Conservation (phyloP, 345 rosid genomes). For the Linum trigynum region DNA sequence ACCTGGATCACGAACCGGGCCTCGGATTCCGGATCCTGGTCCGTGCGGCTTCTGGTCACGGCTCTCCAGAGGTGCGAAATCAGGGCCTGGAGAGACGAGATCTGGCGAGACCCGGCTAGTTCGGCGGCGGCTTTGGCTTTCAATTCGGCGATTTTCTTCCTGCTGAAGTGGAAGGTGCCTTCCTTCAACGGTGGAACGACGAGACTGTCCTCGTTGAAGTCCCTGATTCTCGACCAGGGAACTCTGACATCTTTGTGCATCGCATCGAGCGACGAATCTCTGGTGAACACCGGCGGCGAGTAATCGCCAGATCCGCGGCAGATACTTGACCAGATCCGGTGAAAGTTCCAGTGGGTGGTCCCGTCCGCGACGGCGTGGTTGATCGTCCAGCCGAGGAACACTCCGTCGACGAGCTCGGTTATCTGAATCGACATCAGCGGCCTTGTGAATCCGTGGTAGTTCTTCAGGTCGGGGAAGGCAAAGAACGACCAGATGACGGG, state of each 20-base stretch:
- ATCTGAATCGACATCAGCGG: too few relatives aligned
- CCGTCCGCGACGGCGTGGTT: conserved; percentile 29
- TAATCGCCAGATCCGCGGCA: too few relatives aligned
- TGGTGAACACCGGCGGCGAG: neutral
- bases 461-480: conserved; percentile 25
- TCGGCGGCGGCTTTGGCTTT: conserved; percentile 36
- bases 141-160: conserved; percentile 17
- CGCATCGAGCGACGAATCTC: conserved; percentile 6
- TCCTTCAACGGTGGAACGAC: conserved; percentile 8
- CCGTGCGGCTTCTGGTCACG: conserved; percentile 5
- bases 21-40: conserved; percentile 9
- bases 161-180: conserved; percentile 14
- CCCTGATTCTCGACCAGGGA: neutral
- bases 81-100: conserved; percentile 41
- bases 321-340: conserved; percentile 24
- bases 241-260: conserved; percentile 8
- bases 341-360: conserved; percentile 32
- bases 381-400: too few relatives aligned
- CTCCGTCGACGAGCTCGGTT: too few relatives aligned
- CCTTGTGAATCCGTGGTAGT: neutral
- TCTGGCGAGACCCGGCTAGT: conserved; percentile 6
- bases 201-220: neutral
- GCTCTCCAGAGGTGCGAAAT: conserved; percentile 32
- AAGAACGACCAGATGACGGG: conserved; percentile 24
- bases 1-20: neutral